A percentile compares a stretch with the other conserved stretches of the same genome.
Conservation (phyloP, 2,329 filamentous ascomycete species). For the Cryphonectria carpinicola region DNA sequence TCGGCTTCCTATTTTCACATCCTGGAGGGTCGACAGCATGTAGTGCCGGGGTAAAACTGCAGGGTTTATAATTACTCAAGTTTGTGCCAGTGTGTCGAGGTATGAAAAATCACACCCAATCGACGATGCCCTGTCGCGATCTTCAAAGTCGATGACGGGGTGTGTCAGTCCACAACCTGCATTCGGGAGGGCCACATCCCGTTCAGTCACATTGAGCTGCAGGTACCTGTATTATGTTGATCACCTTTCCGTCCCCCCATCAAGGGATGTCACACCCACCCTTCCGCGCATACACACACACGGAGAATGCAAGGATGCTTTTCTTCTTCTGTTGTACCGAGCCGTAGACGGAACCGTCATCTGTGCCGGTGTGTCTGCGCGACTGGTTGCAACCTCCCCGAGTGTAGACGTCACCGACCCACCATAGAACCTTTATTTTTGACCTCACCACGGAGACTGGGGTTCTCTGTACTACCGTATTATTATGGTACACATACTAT, state of each 20-base stretch:
- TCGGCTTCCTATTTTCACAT: not conserved
- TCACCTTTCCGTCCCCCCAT: not conserved
- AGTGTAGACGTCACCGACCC: conserved; percentile 8
- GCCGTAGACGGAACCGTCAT: not conserved
- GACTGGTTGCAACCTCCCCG: not conserved
- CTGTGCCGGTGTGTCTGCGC: not conserved
- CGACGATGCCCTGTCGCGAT: not conserved
- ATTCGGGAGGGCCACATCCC: not conserved
- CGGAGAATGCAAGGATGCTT: not conserved
- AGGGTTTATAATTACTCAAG: not conserved
- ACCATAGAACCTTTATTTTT: not conserved
- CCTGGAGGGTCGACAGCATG: not conserved
- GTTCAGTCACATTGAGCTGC: not conserved
- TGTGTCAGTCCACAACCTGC: conserved; percentile 1
- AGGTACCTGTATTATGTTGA: not conserved
- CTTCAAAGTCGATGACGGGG: conserved; percentile 1
- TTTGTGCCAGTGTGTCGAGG: not conserved
- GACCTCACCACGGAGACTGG: not conserved
- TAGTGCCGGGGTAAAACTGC: not conserved
- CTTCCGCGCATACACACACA: no score
- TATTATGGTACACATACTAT: not conserved
- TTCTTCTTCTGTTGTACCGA: not conserved
- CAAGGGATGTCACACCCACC: no score
- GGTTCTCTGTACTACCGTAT: not conserved
- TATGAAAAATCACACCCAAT: not conserved